phyloP scores from a whole-genome alignment of 495 filamentous ascomycete species.

The Lasiosphaeria hispida region DNA sequence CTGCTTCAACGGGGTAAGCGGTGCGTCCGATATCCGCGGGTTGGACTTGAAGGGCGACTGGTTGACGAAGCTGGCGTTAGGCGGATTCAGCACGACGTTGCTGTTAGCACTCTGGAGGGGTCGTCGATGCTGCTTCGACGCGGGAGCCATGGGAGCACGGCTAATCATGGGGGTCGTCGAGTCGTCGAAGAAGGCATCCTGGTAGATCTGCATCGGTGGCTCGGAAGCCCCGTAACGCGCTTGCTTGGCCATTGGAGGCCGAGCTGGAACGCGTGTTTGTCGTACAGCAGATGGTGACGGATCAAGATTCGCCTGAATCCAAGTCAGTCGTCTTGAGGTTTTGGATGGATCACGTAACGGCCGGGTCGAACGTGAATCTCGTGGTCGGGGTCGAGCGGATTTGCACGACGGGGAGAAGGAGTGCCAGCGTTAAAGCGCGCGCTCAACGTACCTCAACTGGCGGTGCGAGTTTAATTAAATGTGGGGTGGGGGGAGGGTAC shows the following conservation, averaged over 20 bases:
- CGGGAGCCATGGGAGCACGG: slow-evolving; percentile 52
- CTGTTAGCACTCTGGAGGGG: slow-evolving; percentile 50
- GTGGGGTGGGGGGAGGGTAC: slow-evolving; percentile 27
- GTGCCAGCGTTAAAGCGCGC: slow-evolving; percentile 6
- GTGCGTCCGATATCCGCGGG: slow-evolving; percentile 35
- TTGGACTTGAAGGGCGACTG: slow-evolving; percentile 58
- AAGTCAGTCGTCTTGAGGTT: slow-evolving; percentile 2
- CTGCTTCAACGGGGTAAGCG: slow-evolving; percentile 45
- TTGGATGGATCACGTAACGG: not conserved
- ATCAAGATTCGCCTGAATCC: not conserved
- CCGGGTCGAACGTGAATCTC: not conserved
- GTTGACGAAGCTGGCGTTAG: slow-evolving; percentile 47
- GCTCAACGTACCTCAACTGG: slow-evolving; percentile 21
- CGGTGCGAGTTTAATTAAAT: slow-evolving; percentile 27
- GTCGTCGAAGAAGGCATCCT: slow-evolving; percentile 56
- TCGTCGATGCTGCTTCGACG: slow-evolving; percentile 43
- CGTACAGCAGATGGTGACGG: not conserved
- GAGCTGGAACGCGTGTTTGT: slow-evolving; percentile 7
- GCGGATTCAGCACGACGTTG: slow-evolving; percentile 57
- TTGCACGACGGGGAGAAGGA: slow-evolving; percentile 3
- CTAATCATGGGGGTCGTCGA: slow-evolving; percentile 45
- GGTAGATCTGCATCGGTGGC: slow-evolving; percentile 58
- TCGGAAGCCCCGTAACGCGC: slow-evolving; percentile 58
- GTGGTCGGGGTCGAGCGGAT: not conserved
- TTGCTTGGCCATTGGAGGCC: slow-evolving; percentile 47